Conservation (phyloP, 2,329 filamentous ascomycete genomes). For the Aspergillus sp. region DNA sequence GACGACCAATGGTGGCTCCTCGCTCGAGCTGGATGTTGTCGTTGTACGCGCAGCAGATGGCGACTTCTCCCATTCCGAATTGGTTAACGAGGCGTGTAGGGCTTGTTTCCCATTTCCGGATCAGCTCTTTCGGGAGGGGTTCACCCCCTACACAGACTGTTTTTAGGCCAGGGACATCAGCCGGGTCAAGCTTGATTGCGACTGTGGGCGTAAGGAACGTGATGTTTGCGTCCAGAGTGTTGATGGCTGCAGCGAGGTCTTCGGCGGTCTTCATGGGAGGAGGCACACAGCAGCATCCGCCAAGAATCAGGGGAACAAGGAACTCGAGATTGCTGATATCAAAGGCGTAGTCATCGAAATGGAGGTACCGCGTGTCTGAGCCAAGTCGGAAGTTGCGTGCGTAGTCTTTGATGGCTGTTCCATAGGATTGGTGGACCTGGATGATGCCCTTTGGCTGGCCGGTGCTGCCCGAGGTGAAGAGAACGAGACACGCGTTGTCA, state of each 20-base stretch:
- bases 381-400: not conserved
- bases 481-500: not conserved
- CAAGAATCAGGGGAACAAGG: not conserved
- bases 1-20: not conserved
- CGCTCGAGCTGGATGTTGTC: not conserved
- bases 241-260: constrained; percentile 10
- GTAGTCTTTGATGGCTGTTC: not conserved
- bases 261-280: not conserved
- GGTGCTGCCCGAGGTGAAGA: constrained; percentile 1
- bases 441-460: constrained; percentile 1
- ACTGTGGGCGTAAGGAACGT: constrained; percentile 32
- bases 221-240: constrained; percentile 27
- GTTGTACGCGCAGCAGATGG: constrained; percentile 5
- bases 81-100: constrained; percentile 1
- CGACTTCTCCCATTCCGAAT: constrained; percentile 4
- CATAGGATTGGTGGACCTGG: not conserved
- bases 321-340: constrained; percentile 10
- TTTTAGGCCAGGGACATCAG: constrained; percentile 25
- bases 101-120: constrained; percentile 3
- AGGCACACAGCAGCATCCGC: constrained; percentile 4
- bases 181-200: constrained; percentile 27
- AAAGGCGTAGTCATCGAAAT: constrained; percentile 8
- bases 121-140: constrained; percentile 26
- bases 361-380: not conserved
- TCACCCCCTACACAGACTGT: constrained; percentile 34